Percentiles rank a stretch among this genome's conserved stretches.
phyloP scores from a whole-genome alignment of 352 stramenopile genomes.

The Phytophthora crassamura region DNA sequence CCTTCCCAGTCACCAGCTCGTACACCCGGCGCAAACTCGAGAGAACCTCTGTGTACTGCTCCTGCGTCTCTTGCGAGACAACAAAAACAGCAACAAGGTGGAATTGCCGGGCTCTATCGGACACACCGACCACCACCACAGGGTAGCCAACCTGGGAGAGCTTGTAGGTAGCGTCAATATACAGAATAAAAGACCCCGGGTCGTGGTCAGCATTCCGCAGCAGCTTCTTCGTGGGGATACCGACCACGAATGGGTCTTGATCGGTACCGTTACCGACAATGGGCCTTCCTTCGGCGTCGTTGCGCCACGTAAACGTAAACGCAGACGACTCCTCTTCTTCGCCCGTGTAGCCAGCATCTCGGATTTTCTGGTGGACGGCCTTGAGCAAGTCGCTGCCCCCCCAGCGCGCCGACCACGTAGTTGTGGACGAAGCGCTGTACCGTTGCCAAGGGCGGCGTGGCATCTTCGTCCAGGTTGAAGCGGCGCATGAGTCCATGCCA shows the following conservation, averaged over 20 bases:
- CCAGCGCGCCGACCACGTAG: too few species aligned
- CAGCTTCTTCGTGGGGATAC: conserved; percentile 3
- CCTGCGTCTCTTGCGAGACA: background rate
- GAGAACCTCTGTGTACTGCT: background rate
- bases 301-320: conserved; percentile 3
- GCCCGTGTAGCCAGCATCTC: too few species aligned
- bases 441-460: too few species aligned
- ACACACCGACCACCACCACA: conserved; percentile 20
- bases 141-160: conserved; percentile 13
- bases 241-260: background rate
- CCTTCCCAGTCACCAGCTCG: too few species aligned
- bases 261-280: conserved; percentile 3
- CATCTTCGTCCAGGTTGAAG: too few species aligned
- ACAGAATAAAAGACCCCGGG: background rate
- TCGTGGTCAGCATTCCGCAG: background rate
- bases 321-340: too few species aligned
- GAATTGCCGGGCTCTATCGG: conserved; percentile 17
- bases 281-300: background rate
- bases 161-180: conserved; percentile 32
- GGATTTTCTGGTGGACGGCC: too few species aligned
- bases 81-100: conserved; percentile 26
- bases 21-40: background rate
- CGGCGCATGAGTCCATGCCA: too few species aligned
- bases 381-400: too few species aligned
- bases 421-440: too few species aligned